phyloP scores from a whole-genome alignment of 176 grass and related monocot genomes.

The Zoysia japonica region DNA sequence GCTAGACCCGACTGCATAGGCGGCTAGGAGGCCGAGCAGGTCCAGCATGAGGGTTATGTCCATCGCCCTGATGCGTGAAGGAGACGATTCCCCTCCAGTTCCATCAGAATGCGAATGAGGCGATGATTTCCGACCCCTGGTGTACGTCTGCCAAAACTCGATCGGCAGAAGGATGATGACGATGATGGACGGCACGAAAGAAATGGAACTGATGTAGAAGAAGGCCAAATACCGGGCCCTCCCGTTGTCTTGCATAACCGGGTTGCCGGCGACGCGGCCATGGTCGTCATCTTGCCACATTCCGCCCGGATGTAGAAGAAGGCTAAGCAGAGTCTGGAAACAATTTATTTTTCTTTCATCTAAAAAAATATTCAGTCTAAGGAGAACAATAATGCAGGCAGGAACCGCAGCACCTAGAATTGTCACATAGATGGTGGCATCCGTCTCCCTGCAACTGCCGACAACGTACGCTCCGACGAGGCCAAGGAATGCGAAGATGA shows the following conservation, averaged over 20 bases:
- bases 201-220: slow-evolving; percentile 16
- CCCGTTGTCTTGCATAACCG: not conserved
- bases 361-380: too few relatives aligned
- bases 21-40: slow-evolving; percentile 38
- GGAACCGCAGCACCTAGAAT: not conserved
- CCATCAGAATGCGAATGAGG: too few relatives aligned
- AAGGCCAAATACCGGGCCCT: not conserved
- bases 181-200: not conserved
- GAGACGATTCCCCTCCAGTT: too few relatives aligned
- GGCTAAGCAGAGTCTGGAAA: too few relatives aligned
- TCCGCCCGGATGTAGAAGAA: not conserved
- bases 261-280: not conserved
- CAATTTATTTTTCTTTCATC: too few relatives aligned
- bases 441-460: not conserved
- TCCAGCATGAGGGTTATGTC: slow-evolving; percentile 11
- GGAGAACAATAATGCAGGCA: not conserved
- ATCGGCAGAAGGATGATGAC: slow-evolving; percentile 11
- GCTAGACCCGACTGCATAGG: slow-evolving; percentile 33
- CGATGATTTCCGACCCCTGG: not conserved
- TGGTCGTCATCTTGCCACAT: not conserved
- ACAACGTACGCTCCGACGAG: not conserved
- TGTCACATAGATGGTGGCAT: not conserved
- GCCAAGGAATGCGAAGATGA: not conserved
- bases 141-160: not conserved
- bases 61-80: not conserved